These are phyloP conservation scores for Erodium texanum DNA, from an alignment of 441 rosid species.

Conservation along the genomic window DNA sequence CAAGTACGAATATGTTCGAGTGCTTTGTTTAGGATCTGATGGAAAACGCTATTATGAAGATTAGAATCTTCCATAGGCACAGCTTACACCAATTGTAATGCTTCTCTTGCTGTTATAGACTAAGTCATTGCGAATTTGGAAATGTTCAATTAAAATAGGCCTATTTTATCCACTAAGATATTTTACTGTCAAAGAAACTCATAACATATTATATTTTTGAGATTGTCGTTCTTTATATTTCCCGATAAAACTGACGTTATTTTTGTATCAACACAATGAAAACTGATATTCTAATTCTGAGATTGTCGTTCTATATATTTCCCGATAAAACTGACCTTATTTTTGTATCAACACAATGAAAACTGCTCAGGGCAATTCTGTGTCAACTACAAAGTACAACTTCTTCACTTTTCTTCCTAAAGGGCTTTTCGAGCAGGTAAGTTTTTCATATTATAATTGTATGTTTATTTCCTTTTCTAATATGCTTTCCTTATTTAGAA, in stretches of 20 bases:
- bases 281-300: too few relatives aligned
- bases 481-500: background rate
- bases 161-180: background rate
- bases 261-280: conserved; percentile 22
- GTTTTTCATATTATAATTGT: background rate
- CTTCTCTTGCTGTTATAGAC: background rate
- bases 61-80: background rate
- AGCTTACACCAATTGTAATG: background rate
- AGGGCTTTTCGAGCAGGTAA: conserved; percentile 97
- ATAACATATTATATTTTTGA: background rate
- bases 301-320: background rate
- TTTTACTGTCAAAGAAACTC: background rate
- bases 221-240: conserved; percentile 2
- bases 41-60: background rate
- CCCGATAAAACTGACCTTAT: conserved; percentile 7
- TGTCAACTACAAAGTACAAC: conserved; percentile 96
- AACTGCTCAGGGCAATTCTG: conserved; percentile 69
- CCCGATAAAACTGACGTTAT: conserved; percentile 7
- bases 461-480: background rate
- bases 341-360: conserved; percentile 22
- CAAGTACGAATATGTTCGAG: background rate
- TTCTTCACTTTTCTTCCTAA: conserved; percentile 88
- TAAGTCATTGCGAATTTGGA: background rate
- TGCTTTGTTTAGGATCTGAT: background rate
- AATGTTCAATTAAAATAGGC: background rate